Conservation (phyloP, 257 asterid species). For the Galeopsis tetrahit region DNA sequence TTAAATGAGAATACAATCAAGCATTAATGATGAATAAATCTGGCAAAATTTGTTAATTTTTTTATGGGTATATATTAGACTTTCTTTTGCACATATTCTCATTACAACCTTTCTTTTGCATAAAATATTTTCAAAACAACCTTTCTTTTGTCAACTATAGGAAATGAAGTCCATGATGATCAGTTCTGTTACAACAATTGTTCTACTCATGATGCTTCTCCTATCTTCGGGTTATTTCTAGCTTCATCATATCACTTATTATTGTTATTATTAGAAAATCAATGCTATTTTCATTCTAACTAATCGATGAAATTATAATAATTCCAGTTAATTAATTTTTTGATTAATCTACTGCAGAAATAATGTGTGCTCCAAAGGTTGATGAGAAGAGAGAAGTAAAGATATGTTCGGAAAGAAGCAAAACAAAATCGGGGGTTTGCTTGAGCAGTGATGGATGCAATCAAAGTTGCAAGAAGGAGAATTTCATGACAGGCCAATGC, state of each 20-base stretch:
- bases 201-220: neutral
- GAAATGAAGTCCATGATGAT: neutral
- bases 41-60: too few relatives aligned
- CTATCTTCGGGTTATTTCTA: neutral
- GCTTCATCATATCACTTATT: neutral
- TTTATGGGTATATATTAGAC: too few relatives aligned
- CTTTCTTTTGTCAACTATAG: too few relatives aligned
- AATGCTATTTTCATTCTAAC: neutral
- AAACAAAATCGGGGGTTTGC: neutral
- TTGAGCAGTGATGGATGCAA: neutral
- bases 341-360: too few relatives aligned
- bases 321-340: too few relatives aligned
- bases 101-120: neutral
- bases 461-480: neutral
- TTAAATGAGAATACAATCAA: too few relatives aligned
- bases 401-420: neutral
- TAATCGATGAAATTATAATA: neutral
- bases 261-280: neutral
- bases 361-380: too few relatives aligned
- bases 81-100: too few relatives aligned
- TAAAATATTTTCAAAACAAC: neutral
- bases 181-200: neutral
- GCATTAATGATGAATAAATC: too few relatives aligned
- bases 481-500: neutral
- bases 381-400: neutral